phyloP scores from a whole-genome alignment of 192 early-diverging fungal genomes.

The Backusella morwellensis region DNA sequence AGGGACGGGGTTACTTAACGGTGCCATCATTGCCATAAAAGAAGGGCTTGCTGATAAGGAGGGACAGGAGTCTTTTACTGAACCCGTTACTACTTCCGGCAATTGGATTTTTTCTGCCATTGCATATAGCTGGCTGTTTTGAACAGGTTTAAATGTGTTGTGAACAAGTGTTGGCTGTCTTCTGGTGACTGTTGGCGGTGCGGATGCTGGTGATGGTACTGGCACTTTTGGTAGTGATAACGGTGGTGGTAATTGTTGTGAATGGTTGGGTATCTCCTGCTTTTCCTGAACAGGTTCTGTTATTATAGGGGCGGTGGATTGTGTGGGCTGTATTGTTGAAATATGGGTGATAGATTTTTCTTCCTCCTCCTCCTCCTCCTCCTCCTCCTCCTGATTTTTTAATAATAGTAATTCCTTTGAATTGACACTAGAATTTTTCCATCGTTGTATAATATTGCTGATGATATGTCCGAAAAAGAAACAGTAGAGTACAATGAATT shows the following conservation, averaged over 20 bases:
- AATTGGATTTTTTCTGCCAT: conserved; percentile 6
- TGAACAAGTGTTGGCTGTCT: neutral
- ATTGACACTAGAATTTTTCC: neutral
- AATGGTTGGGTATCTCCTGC: neutral
- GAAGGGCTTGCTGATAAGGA: neutral
- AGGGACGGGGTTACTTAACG: neutral
- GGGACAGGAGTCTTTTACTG: neutral
- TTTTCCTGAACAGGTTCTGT: neutral
- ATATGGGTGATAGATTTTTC: neutral
- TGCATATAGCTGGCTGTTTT: neutral
- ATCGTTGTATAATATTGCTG: neutral
- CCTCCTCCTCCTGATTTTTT: neutral
- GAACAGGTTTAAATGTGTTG: neutral
- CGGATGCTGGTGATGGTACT: neutral
- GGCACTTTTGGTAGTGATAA: neutral
- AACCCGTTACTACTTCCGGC: neutral
- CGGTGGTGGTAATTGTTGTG: neutral
- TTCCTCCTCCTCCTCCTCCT: too few species aligned
- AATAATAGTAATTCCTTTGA: neutral
- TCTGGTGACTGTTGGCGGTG: neutral
- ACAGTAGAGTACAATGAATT: conserved; percentile 4
- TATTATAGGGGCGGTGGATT: neutral
- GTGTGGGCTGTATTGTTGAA: neutral
- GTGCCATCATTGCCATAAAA: neutral
- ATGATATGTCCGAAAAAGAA: neutral